Evolutionary conservation across 2,329 filamentous ascomycete species (phyloP).

Genomic region (Pseudofabraea citricarpa): DNA sequence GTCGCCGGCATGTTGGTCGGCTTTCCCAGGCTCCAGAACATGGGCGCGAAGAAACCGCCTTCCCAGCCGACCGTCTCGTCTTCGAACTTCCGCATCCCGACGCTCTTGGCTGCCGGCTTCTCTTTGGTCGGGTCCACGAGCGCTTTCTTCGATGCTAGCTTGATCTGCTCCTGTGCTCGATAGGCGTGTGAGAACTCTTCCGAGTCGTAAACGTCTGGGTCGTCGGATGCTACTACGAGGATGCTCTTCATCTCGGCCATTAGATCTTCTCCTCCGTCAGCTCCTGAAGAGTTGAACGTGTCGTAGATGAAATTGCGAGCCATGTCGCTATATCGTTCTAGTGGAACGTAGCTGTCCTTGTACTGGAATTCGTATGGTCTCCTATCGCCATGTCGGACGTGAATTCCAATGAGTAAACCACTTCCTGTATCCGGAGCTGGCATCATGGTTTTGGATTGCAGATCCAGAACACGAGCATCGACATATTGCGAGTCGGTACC

Average conservation of each 20-base stretch:
- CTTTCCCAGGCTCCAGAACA: constrained; percentile 73
- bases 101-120: constrained; percentile 27
- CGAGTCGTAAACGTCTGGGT: constrained; percentile 67
- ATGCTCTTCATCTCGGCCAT: constrained; percentile 38
- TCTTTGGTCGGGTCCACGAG: constrained; percentile 30
- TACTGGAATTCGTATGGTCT: constrained; percentile 77
- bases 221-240: constrained; percentile 71
- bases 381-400: constrained; percentile 75
- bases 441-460: constrained; percentile 42
- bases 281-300: constrained; percentile 35
- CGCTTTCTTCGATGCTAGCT: constrained; percentile 61
- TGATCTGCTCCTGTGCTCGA: constrained; percentile 71
- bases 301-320: constrained; percentile 50
- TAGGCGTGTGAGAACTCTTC: constrained; percentile 54
- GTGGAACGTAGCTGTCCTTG: constrained; percentile 70
- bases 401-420: constrained; percentile 61
- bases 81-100: constrained; percentile 58
- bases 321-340: constrained; percentile 60
- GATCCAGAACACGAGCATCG: constrained; percentile 47
- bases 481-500: constrained; percentile 64
- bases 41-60: constrained; percentile 75
- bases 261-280: constrained; percentile 29
- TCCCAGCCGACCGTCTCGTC: constrained; percentile 83
- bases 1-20: constrained; percentile 29
- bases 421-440: constrained; percentile 37